Base-by-base conservation (phyloP, 495 filamentous ascomycete genomes). In the Entonaema liquescens region DNA sequence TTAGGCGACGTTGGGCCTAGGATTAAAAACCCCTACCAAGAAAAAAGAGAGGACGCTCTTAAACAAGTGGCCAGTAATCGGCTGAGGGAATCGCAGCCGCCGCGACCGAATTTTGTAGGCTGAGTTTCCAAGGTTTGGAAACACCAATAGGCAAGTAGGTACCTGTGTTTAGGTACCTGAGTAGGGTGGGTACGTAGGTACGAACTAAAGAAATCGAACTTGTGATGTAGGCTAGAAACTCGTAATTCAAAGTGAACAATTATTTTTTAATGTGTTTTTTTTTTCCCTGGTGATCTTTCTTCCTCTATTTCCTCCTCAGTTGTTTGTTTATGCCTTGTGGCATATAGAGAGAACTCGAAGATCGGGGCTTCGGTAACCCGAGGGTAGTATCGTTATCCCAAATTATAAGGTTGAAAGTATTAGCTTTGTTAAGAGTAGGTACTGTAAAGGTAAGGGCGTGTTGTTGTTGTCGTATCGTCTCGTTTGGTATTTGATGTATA, bases 331-430 rank as follows among this genome's bases (percentile, higher is more conserved):
- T 57, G 25, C 15, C 12, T 19, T 44, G 58, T 58, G 31, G 31
- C 59, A 62, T 62, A 33, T 5, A 33, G 31, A 62, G 42, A 50
- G 47, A n/a, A 25, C 15, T 53, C 49, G 19, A 54, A 29, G 38
- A n/a, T 38, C 53, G 52, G 33, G 49, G 12, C 9, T 61, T 61
- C 65, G 57, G 35, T 19, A 44, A 26, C 57, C 57, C 26, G 28
- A 67, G 28, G 49, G 13, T 28, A 15, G 23, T 53, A 53, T 15
- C 2, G 49, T 26, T 53, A 29, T 47, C 49, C 23, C 12, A 53
- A 9, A 53, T 53, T 53, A 13, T 13, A 59, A 29, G 21, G 29
- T 29, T 15, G 17, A 38, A 40, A 28, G 49, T n/a, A 28, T 52
- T 52, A 52, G 36, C 31, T 23, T 19, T 19, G 40, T 44, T 47